A percentile compares a stretch with the other conserved stretches of the same genome.
Evolutionary conservation across 331 rosid genomes (phyloP).

Genomic region (Telfairia occidentalis): DNA sequence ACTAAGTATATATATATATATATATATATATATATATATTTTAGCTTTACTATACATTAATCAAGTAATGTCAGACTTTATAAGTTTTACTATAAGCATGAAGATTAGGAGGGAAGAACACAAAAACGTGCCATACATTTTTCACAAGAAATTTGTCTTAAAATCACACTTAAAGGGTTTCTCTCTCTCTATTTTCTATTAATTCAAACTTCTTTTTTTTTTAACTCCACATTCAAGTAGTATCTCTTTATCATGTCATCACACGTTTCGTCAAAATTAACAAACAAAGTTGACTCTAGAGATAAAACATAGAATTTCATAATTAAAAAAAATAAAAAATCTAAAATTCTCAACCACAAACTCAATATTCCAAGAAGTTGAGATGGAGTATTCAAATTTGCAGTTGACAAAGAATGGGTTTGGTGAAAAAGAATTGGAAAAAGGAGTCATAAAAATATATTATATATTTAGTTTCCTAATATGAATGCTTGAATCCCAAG

Average conservation of each 20-base stretch:
- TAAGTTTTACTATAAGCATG: too few relatives aligned
- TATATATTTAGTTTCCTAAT: not conserved
- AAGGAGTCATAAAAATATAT: not conserved
- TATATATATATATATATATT: too few relatives aligned
- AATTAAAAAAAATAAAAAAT: not conserved
- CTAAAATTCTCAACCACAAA: too few relatives aligned
- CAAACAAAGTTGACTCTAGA: not conserved
- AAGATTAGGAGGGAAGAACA: not conserved
- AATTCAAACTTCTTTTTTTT: not conserved
- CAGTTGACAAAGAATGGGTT: not conserved
- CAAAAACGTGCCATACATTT: not conserved
- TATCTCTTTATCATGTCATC: not conserved
- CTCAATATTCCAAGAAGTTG: not conserved
- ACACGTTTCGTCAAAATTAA: not conserved
- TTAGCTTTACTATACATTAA: too few relatives aligned
- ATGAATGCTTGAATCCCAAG: not conserved
- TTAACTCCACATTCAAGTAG: not conserved
- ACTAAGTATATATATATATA: too few relatives aligned
- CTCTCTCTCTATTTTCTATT: not conserved
- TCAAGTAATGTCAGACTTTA: too few relatives aligned
- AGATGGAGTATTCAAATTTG: constrained; percentile 8
- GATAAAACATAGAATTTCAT: not conserved
- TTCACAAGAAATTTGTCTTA: not conserved
- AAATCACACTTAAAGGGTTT: not conserved
- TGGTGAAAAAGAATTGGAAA: not conserved